Base-by-base conservation (phyloP, 108 stramenopile species). In the Schizochytrium sp. region DNA sequence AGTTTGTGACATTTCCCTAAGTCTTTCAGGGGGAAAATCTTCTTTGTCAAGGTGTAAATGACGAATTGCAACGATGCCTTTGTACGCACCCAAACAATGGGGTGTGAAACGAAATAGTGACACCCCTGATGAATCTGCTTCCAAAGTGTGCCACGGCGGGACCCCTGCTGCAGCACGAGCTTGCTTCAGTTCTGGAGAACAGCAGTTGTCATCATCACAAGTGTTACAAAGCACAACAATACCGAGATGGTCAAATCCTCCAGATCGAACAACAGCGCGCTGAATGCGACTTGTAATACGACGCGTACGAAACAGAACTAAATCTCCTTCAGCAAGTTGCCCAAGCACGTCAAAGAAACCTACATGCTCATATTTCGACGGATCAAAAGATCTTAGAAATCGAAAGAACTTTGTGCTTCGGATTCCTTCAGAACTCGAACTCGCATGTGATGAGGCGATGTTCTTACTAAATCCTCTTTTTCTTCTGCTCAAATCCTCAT, bases 171-270 rank as follows among this genome's bases (percentile, higher is more conserved):
- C 76, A 1, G 50, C 50, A n/a, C 76, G 47, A 47, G 76, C 76
- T 40, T 83, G 76, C 28, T 83, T 83, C 50, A 83, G 76, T 8
- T 83, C 76, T 28, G 47, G 76, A 17, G 76, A 83, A 28, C 76
- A 83, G 76, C 76, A 83, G 2, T 10, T 83, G 3, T 2, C 45
- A 28, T 83, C 76, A n/a, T 49, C 47, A 53, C 76, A 83, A 42
- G 49, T 53, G 47, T 83, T 8, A 53, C 53, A 83, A 38, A 55
- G 76, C 4, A 83, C 76, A 2, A 83, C 76, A 40, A 83, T 83
- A 1, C 76, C 76, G 0, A 83, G 47, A 28, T 83, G 76, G 28
- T 83, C 76, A 2, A 83, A 83, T n/a, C 76, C 76, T 10, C 76
- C 76, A 5, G 76, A 83, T 10, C 55, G 19, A 10, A 83, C 76